Base-by-base conservation (phyloP, 768 basidiomycete species). In the Kwoniella botswanensis region DNA sequence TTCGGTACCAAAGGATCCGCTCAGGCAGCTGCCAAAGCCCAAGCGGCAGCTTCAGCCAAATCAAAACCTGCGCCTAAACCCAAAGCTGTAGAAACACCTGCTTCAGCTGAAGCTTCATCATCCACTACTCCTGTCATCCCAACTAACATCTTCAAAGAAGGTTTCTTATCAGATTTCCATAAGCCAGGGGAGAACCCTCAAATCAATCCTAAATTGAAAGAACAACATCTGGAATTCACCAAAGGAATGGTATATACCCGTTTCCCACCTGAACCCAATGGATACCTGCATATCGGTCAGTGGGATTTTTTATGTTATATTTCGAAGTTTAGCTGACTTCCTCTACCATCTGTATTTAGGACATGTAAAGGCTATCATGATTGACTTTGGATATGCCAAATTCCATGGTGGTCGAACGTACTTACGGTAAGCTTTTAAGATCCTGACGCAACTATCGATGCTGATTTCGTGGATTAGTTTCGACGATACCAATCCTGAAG, bases 201-300 rank as follows among this genome's bases (percentile, higher is more conserved):
- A 83, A 87, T 92, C 52, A 87, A 90, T 68, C 88, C 90, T 3
- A 86, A 88, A 62, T 88, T 97, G 63, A 91, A 91, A 57, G 90
- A 93, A 72, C 86, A 88, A 66, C 97, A 99, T 81, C 85, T 98
- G 52, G 87, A 88, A 9, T 87, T 86, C 5, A 98, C 97, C 0
- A 88, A 88, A 15, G 93, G 94, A 9, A 86, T 88, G 61, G 95
- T 98, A 4, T 91, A 90, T 86, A 99, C 97, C 12, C 93, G 97
- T 50, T 99, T 99, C 85, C 97, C 97, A 26, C 97, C 97, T 2
- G 97, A 99, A 85, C 97, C 97, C 3, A 99, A 99, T 81, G 97
- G 97, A 13, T 98, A 88, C 85, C 87, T 98, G 52, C 97, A 85
- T 71, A 84, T 85, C 55, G 84, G 81, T 81, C 35, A 70, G 79